Base-by-base conservation (phyloP, 1,284 basidiomycete genomes). In the Porodaedalea pini region DNA sequence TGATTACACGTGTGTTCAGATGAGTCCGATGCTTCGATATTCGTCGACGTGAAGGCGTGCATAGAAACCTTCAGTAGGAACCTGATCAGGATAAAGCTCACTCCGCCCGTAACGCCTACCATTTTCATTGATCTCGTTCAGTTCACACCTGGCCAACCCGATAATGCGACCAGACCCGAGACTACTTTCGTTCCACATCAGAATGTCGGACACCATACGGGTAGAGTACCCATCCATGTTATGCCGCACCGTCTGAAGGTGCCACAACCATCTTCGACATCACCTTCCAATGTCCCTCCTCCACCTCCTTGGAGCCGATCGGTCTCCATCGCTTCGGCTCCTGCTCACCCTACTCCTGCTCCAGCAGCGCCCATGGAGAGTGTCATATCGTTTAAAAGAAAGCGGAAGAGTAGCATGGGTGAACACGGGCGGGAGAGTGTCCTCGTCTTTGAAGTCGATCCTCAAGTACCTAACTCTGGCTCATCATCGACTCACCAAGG, bases 81-180 rank as follows among this genome's bases (percentile, higher is more conserved):
- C 23, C 72, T 90, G 57, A 74, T 90, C 32, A 85, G 83, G 70
- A 84, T 80, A 71, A 81, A 81, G 61, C 71, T 90, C 64, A 74
- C 77, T 5, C 78, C 77, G 0, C 87, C 88, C 0, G 79, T 79
- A 60, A 80, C 76, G 4, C 80, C 80, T 57, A 89, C 88, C 0
- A 68, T 91, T 5, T 88, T 88, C 65, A 81, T 91, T 5, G 88
- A 91, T 55, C 78, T 91, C 11, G 75, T 88, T 55, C 78, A 82
- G 25, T 89, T 87, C 61, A 74, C 73, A 0, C 76, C 79, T 2
- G 78, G 80, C 29, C 75, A 78, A 60, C 74, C 75, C 4, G 74
- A 76, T 68, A 23, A 62, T 64, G 27, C 52, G 54, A 25, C 41
- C 23, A 54, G 17, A 44, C 27, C 56, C n/a, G 27, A 54, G 29